Evolutionary conservation across 2,329 filamentous ascomycete species (phyloP).

Genomic region (Penicillium sp.): DNA sequence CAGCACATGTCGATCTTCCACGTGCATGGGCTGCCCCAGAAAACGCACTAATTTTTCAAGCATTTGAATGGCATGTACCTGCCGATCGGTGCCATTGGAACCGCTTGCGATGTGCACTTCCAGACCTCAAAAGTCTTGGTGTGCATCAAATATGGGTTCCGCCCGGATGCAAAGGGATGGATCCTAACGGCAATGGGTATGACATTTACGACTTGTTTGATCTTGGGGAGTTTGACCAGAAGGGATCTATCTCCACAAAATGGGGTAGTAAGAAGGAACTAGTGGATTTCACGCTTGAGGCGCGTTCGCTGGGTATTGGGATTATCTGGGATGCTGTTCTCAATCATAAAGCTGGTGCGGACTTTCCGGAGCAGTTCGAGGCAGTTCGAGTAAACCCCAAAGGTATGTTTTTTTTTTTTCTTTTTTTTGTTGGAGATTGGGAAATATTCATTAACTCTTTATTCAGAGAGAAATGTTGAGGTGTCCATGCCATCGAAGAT

Average conservation of each 20-base stretch:
- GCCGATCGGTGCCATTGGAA: slow-evolving; percentile 62
- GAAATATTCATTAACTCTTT: neutral
- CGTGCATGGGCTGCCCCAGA: slow-evolving; percentile 35
- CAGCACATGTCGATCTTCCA: slow-evolving; percentile 25
- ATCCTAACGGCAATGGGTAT: slow-evolving; percentile 64
- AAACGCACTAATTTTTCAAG: slow-evolving; percentile 61
- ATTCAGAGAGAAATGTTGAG: slow-evolving; percentile 49
- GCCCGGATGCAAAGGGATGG: slow-evolving; percentile 67
- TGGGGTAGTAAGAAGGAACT: slow-evolving; percentile 68
- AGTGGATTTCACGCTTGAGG: slow-evolving; percentile 51
- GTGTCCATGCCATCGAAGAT: slow-evolving; percentile 60
- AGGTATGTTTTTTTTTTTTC: slow-evolving; percentile 23
- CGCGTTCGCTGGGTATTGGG: slow-evolving; percentile 55
- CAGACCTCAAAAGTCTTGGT: slow-evolving; percentile 59
- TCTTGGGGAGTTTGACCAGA: slow-evolving; percentile 71
- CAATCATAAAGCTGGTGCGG: slow-evolving; percentile 70
- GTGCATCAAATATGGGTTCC: slow-evolving; percentile 67
- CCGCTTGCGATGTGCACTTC: slow-evolving; percentile 55
- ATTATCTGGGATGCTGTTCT: slow-evolving; percentile 70
- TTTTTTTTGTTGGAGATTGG: neutral
- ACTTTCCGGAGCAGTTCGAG: slow-evolving; percentile 61
- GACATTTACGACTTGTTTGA: slow-evolving; percentile 71
- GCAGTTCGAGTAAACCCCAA: slow-evolving; percentile 64
- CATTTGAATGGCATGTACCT: slow-evolving; percentile 72
- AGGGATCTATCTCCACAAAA: slow-evolving; percentile 62